phyloP scores from a whole-genome alignment of 1,284 basidiomycete species.

The Cutaneotrichosporon sp. region DNA sequence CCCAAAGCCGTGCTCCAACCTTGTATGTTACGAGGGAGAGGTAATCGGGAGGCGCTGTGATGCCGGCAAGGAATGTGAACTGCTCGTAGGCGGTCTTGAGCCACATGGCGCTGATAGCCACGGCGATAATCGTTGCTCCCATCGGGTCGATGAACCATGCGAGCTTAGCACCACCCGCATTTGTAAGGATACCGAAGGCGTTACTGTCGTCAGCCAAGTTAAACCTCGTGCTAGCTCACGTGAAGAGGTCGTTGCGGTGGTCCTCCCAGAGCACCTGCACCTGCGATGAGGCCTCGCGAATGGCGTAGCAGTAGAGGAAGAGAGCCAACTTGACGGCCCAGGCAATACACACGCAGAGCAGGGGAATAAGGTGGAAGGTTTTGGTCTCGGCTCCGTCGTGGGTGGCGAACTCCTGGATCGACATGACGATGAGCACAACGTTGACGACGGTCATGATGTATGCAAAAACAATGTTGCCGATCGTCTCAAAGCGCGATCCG shows the following conservation, averaged over 20 bases:
- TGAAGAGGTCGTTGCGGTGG: conserved; percentile 82
- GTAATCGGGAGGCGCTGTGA: conserved; percentile 84
- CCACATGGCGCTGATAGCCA: conserved; percentile 80
- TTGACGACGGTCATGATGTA: conserved; percentile 50
- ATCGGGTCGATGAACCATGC: conserved; percentile 49
- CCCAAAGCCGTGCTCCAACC: conserved; percentile 21
- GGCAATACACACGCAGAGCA: conserved; percentile 75
- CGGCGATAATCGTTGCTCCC: conserved; percentile 59
- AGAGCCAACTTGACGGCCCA: conserved; percentile 79
- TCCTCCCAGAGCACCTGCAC: conserved; percentile 93
- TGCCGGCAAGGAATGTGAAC: conserved; percentile 84
- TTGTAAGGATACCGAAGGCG: conserved; percentile 73
- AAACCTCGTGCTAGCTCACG: conserved; percentile 32
- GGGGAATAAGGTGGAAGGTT: conserved; percentile 72
- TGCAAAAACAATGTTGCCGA: conserved; percentile 80
- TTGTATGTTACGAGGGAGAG: conserved; percentile 89
- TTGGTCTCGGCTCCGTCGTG: conserved; percentile 57
- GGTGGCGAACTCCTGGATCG: conserved; percentile 63
- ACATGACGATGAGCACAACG: conserved; percentile 57
- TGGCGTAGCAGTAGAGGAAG: conserved; percentile 78
- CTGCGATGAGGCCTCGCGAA: conserved; percentile 77
- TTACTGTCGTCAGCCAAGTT: conserved; percentile 20
- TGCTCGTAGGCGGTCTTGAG: conserved; percentile 63
- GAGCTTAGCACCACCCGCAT: conserved; percentile 78
- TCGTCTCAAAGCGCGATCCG: conserved; percentile 82